phyloP scores from a whole-genome alignment of 352 stramenopile species.

The Globisporangium cederbergense region DNA sequence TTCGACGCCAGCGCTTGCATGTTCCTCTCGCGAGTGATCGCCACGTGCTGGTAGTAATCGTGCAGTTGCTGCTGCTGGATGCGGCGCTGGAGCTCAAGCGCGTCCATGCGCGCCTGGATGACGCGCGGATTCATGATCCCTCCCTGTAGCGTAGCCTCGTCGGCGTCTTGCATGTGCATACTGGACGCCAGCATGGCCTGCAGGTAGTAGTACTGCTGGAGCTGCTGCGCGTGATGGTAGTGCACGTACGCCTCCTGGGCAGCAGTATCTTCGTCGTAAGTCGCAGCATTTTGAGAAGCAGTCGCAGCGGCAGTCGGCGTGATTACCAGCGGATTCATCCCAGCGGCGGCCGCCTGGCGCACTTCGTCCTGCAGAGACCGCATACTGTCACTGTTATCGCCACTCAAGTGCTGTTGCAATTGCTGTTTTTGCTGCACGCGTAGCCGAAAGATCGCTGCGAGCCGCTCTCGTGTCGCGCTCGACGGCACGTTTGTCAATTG shows the following conservation, averaged over 20 bases:
- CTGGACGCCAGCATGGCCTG: conserved; percentile 47
- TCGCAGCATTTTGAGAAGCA: background rate
- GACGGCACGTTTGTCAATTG: background rate
- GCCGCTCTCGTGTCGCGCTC: conserved; percentile 36
- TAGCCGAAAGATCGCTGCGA: conserved; percentile 60
- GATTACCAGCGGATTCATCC: background rate
- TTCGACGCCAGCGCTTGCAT: conserved; percentile 42
- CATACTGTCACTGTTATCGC: conserved; percentile 17
- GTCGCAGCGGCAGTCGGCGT: conserved; percentile 10
- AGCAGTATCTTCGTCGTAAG: conserved; percentile 4
- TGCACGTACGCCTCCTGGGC: conserved; percentile 36
- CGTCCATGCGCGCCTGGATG: conserved; percentile 54
- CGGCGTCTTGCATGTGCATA: conserved; percentile 24
- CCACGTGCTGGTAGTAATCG: conserved; percentile 51
- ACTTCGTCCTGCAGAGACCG: conserved; percentile 28
- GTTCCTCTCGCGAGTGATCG: conserved; percentile 47
- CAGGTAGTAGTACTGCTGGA: conserved; percentile 67
- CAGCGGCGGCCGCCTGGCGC: conserved; percentile 6
- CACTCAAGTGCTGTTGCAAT: conserved; percentile 15
- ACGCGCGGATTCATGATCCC: conserved; percentile 60
- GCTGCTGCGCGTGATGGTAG: conserved; percentile 41
- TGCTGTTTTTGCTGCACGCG: conserved; percentile 49
- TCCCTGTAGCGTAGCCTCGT: conserved; percentile 28
- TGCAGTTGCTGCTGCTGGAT: conserved; percentile 47
- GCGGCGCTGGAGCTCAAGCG: conserved; percentile 44